These are phyloP conservation scores for Monascus purpureus DNA, from an alignment of 495 filamentous ascomycete genomes.

Conservation along the genomic window DNA sequence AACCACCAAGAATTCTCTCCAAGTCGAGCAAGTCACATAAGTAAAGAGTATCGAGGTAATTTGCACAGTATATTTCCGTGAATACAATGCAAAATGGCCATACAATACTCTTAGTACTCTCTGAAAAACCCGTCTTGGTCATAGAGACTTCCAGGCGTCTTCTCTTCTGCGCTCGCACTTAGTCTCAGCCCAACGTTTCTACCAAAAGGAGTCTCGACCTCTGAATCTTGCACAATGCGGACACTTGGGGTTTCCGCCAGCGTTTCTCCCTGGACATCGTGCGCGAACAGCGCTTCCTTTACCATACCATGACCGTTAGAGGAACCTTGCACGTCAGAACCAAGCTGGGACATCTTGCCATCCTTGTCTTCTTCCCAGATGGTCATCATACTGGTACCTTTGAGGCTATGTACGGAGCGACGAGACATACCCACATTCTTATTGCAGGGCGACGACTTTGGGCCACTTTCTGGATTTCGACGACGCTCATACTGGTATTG, in stretches of 20 bases:
- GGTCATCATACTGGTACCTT: background rate
- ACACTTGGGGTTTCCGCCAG: conserved; percentile 1
- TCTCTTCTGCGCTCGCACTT: conserved; percentile 12
- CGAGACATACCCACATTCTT: too few species aligned
- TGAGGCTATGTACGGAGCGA: background rate
- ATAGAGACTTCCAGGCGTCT: conserved; percentile 33
- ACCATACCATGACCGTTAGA: background rate
- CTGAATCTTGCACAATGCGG: conserved; percentile 7
- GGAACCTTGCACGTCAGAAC: background rate
- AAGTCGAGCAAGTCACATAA: too few species aligned
- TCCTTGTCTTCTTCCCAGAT: conserved; percentile 1
- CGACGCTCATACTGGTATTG: too few species aligned
- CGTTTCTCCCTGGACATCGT: background rate
- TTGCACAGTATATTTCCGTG: too few species aligned
- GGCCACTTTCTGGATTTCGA: too few species aligned
- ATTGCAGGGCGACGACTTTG: too few species aligned
- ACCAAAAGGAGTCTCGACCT: conserved; percentile 17
- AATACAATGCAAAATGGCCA: background rate
- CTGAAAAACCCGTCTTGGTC: conserved; percentile 35
- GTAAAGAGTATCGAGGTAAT: too few species aligned
- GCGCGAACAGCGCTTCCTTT: background rate
- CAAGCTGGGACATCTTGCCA: background rate
- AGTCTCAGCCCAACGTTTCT: conserved; percentile 23
- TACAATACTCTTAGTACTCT: conserved; percentile 24
- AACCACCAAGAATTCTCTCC: too few species aligned